Base-by-base conservation (phyloP, 768 basidiomycete species). In the Phaeotremella skinneri region DNA sequence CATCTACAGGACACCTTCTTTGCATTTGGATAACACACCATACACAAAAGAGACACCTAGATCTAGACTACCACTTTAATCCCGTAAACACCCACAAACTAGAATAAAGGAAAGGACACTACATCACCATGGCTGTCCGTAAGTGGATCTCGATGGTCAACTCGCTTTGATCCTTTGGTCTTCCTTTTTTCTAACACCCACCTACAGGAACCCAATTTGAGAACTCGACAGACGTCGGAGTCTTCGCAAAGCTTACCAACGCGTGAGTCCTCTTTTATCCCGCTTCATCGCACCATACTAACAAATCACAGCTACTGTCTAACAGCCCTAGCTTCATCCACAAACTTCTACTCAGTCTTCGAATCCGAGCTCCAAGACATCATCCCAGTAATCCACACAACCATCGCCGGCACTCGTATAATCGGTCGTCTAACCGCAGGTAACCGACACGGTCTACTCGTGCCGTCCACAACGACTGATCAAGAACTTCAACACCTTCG, bases 401-500 rank as follows among this genome's bases (percentile, higher is more conserved):
- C 85, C 74, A 94, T 98, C 76, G 91, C 84, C 27, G 94, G 94
- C 17, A 97, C 90, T 13, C 85, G 94, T 56, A 96, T 98, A 69
- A 79, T 99, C 62, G 94, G 94, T 21, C 85, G 96, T 58, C 77
- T 99, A 73, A 90, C 91, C 52, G 91, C 92, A 76, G 92, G 92
- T 58, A 99, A 99, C 80, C 85, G 91, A 64, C 93, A 99, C 77
- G 96, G 96, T 56, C 85, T 99, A 27, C 89, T 99, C 60, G 91
- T 99, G 23, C 96, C 96, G 7, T 86, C 89, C 52, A 86, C 91
- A 55, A 93, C 96, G 49, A 93, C 93, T 51, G 96, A 98, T 76
- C 96, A 98, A 75, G 96, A 99, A 77, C 85, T 98, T 1, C 96
- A 97, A 78, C 96, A 99, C 78, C 83, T 99, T 57, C 88, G 96